Evolutionary conservation across 2,329 filamentous ascomycete species (phyloP), one percentile per base, ranked within the genome.

Genomic region (Calonectria pseudoreteaudii): DNA sequence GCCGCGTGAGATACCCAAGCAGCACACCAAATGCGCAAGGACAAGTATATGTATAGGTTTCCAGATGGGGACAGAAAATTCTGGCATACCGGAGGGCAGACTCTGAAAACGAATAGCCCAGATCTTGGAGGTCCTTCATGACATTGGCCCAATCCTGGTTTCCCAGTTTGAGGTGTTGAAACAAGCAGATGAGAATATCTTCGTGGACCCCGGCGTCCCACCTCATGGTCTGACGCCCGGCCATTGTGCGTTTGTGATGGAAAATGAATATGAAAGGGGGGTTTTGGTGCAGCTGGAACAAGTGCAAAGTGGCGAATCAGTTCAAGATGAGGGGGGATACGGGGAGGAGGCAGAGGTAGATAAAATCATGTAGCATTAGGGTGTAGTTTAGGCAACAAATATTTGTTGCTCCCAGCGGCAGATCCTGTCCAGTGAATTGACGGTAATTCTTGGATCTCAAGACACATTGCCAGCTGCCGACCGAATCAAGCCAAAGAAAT

Each of bases 161-260:
- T 3, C 74, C 80, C 3, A 86, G 82, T 47, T 82, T 84, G 68
- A 86, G 75, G 9, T 84, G 80, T 31, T 84, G 81, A n/a, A 86
- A 79, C 30, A 89, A 72, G 34, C 83, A 84, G 9, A 85, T 70
- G 44, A 90, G 82, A 52, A 90, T 85, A 50, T 87, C 86, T 72
- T 86, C 81, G 58, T 89, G 87, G 23, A 85, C 83, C 11, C 82
- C 80, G 7, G 83, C 78, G 34, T 84, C 84, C 87, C 88, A 90
- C 41, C 80, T 83, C 76, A 84, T 85, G 20, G 78, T 73, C 70
- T 81, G 78, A 44, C 82, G 80, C n/a, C 75, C 75, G 53, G 78
- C 72, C 83, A 84, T 85, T 30, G 16, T 56, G 52, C 26, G 26
- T 65, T 36, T 53, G n/a, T 31, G 41, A 31, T 47, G 13, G 9